Conservation (phyloP, 2,329 filamentous ascomycete genomes). For the Aspergillus pseudonomiae region DNA sequence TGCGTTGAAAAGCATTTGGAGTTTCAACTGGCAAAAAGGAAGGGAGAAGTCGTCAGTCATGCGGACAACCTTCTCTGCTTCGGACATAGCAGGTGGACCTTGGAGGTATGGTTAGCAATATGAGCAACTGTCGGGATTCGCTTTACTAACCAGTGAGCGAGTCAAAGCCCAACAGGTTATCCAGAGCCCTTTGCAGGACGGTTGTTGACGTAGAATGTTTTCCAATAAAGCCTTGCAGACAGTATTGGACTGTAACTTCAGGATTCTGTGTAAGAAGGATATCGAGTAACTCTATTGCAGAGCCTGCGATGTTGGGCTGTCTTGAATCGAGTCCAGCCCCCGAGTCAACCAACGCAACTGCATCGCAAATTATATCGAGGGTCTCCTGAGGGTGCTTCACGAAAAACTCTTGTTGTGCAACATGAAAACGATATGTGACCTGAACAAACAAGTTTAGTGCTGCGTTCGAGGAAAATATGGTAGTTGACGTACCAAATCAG, state of each 20-base stretch:
- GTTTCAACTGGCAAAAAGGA: constrained; percentile 46
- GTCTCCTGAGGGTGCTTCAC: constrained; percentile 36
- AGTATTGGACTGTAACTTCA: constrained; percentile 30
- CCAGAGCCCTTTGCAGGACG: constrained; percentile 35
- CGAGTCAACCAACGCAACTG: constrained; percentile 26
- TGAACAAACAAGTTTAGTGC: constrained; percentile 14
- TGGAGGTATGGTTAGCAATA: constrained; percentile 13
- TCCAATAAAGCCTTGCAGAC: constrained; percentile 32
- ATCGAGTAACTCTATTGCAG: constrained; percentile 34
- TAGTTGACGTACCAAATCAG: constrained; percentile 36
- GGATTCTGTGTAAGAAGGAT: constrained; percentile 40
- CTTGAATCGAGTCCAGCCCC: constrained; percentile 2
- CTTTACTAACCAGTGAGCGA: constrained; percentile 20
- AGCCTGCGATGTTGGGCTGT: constrained; percentile 22
- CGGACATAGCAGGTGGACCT: constrained; percentile 23
- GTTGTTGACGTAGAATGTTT: constrained; percentile 30
- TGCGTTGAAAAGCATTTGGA: constrained; percentile 43
- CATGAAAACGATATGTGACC: constrained; percentile 44
- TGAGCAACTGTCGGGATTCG: background rate
- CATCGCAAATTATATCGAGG: constrained; percentile 38
- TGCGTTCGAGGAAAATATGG: background rate
- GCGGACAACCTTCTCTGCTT: constrained; percentile 39
- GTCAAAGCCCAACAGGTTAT: constrained; percentile 35
- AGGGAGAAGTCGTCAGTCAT: constrained; percentile 47
- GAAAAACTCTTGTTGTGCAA: constrained; percentile 44